Evolutionary conservation across 1,284 basidiomycete genomes (phyloP).

Genomic region (Apiotrichum sp.): DNA sequence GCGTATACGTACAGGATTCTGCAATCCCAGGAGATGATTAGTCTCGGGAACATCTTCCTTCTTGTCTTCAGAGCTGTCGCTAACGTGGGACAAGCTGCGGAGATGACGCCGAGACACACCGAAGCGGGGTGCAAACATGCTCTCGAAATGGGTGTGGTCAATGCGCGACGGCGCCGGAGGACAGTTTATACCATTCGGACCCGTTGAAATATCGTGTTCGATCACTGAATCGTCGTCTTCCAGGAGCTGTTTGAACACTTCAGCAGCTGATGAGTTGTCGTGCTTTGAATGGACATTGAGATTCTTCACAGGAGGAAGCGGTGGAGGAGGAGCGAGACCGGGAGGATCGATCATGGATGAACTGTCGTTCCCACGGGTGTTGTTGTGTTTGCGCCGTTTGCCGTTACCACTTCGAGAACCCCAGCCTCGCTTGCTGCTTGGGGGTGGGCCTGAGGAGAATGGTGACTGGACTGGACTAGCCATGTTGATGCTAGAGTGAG

Average conservation of each 20-base stretch:
- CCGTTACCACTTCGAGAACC: too few relatives aligned
- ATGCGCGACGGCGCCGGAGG: neutral
- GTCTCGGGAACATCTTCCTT: neutral
- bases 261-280: neutral
- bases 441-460: too few relatives aligned
- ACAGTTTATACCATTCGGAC: too few relatives aligned
- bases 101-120: neutral
- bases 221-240: neutral
- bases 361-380: neutral
- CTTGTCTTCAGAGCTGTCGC: neutral
- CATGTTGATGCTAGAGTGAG: too few relatives aligned
- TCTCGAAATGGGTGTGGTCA: neutral
- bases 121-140: neutral
- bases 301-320: neutral
- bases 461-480: too few relatives aligned
- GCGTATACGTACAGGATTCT: neutral
- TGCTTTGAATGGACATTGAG: neutral
- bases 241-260: neutral
- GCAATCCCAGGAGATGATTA: neutral
- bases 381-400: too few relatives aligned
- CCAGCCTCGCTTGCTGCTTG: too few relatives aligned
- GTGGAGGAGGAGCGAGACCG: neutral
- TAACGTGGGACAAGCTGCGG: neutral
- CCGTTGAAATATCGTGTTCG: too few relatives aligned
- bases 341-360: neutral